A percentile compares a stretch with the other conserved stretches of the same genome.
Evolutionary conservation across 2,329 filamentous ascomycete genomes (phyloP).

Genomic region (Fusarium chlamydosporum): DNA sequence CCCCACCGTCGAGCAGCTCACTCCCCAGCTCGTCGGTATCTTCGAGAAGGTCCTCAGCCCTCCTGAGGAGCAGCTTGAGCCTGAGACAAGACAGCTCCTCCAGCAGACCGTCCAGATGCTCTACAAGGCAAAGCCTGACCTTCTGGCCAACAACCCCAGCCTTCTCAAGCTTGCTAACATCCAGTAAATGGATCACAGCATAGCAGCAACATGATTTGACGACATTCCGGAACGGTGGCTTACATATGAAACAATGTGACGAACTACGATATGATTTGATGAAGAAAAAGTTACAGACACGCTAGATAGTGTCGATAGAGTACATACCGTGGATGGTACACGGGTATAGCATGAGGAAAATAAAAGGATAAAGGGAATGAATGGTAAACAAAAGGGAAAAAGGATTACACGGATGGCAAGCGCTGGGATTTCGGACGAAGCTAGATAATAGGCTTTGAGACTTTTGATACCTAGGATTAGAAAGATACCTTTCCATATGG

Average conservation of each 20-base stretch:
- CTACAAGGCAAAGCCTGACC: slow-evolving; percentile 56
- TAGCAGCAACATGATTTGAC: slow-evolving; percentile 38
- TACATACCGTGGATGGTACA: slow-evolving; percentile 39
- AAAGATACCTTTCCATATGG: slow-evolving; percentile 45
- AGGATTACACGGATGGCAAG: slow-evolving; percentile 29
- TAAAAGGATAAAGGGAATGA: slow-evolving; percentile 17
- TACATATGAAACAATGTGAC: slow-evolving; percentile 28
- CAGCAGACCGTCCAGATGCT: slow-evolving; percentile 71
- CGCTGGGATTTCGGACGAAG: slow-evolving; percentile 36
- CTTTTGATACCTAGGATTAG: slow-evolving; percentile 46
- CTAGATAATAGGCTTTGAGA: slow-evolving; percentile 22
- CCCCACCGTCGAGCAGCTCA: slow-evolving; percentile 77
- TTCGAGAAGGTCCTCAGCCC: slow-evolving; percentile 80
- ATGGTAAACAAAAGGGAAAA: slow-evolving; percentile 32
- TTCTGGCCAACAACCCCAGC: slow-evolving; percentile 53
- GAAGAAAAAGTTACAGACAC: slow-evolving; percentile 35
- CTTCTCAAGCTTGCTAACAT: slow-evolving; percentile 53
- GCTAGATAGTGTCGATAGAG: slow-evolving; percentile 44
- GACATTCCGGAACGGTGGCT: slow-evolving; percentile 32
- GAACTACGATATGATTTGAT: slow-evolving; percentile 50
- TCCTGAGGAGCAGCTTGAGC: slow-evolving; percentile 81
- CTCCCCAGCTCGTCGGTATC: slow-evolving; percentile 76
- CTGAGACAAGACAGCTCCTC: slow-evolving; percentile 76
- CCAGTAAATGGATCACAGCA: slow-evolving; percentile 35
- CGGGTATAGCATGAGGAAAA: slow-evolving; percentile 29